phyloP scores from a whole-genome alignment of 371 early-diverging fungal species.

The Dinochytrium kinnereticum region DNA sequence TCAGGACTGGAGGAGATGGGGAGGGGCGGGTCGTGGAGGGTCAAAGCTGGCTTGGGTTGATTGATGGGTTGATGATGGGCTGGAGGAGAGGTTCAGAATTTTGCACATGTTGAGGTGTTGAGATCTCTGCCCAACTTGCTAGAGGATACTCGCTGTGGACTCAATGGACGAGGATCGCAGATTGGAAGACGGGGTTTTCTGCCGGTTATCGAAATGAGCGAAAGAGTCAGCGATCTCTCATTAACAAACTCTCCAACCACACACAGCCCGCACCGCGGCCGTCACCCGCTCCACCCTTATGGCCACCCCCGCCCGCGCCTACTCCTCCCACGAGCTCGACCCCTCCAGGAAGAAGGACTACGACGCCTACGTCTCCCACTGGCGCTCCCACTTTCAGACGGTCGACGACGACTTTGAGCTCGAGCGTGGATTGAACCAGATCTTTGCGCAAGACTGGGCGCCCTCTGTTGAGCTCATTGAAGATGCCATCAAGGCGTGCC shows the following conservation, averaged over 20 bases:
- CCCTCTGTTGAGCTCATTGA: constrained; percentile 86
- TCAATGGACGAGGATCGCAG: not conserved
- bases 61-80: too few relatives aligned
- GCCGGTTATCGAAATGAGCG: not conserved
- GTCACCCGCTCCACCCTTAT: constrained; percentile 3
- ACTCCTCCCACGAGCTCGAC: constrained; percentile 45
- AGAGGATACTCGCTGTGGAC: too few relatives aligned
- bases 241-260: not conserved
- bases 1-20: not conserved
- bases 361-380: constrained; percentile 53
- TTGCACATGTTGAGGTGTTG: too few relatives aligned
- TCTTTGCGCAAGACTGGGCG: constrained; percentile 91
- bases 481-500: constrained; percentile 86
- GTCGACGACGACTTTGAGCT: constrained; percentile 95
- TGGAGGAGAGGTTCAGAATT: too few relatives aligned
- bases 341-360: constrained; percentile 51
- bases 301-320: constrained; percentile 24
- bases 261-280: not conserved
- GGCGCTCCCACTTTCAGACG: constrained; percentile 73
- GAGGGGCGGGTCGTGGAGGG: not conserved
- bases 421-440: constrained; percentile 95
- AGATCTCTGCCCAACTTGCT: too few relatives aligned
- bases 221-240: not conserved
- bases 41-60: too few relatives aligned
- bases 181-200: not conserved